Percentiles rank a stretch among this genome's conserved stretches.
phyloP scores from a whole-genome alignment of 495 filamentous ascomycete species.

The Lophium mytilinum region DNA sequence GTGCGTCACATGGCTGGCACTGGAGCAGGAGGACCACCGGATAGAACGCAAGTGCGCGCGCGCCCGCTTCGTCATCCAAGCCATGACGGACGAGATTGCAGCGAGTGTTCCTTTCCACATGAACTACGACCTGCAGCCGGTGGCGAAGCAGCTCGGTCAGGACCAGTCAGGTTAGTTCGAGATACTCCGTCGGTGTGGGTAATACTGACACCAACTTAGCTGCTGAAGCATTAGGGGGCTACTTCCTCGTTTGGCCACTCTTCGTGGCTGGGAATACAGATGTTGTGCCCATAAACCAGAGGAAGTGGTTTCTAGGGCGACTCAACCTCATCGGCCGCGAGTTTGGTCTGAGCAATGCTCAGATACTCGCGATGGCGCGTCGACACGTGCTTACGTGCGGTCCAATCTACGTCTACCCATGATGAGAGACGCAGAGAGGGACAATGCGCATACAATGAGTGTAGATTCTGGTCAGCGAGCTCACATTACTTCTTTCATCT shows the following conservation, averaged over 20 bases:
- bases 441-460: too few species aligned
- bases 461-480: too few species aligned
- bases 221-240: constrained; percentile 28
- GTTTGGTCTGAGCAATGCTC: constrained; percentile 25
- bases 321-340: constrained; percentile 19
- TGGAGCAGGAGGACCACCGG: neutral
- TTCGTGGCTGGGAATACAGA: constrained; percentile 25
- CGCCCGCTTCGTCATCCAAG: constrained; percentile 16
- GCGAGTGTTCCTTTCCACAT: constrained; percentile 30
- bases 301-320: constrained; percentile 25
- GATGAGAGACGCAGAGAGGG: too few species aligned
- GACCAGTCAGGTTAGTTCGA: constrained; percentile 19
- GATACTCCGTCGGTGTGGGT: neutral
- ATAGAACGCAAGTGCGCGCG: neutral
- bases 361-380: constrained; percentile 23
- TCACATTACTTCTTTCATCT: too few species aligned
- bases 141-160: constrained; percentile 17
- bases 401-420: constrained; percentile 8
- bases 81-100: constrained; percentile 28
- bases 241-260: constrained; percentile 30
- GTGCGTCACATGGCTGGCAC: constrained; percentile 15
- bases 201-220: constrained; percentile 5
- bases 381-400: constrained; percentile 25
- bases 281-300: constrained; percentile 17
- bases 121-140: constrained; percentile 19